Conservation (phyloP, 306 rosid genomes). For the Quillaja saponaria region DNA sequence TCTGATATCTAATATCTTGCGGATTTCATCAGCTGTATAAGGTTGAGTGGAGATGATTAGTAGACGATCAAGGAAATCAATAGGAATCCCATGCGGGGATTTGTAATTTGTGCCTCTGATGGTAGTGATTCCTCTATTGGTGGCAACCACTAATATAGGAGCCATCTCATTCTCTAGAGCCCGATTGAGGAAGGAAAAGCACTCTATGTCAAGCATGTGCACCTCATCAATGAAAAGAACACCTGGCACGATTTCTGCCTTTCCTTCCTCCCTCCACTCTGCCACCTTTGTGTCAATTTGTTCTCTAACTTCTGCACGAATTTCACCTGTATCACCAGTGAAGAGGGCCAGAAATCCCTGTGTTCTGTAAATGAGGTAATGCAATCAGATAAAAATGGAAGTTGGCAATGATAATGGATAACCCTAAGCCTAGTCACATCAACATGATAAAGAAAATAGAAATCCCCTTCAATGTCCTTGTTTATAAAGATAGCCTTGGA, state of each 20-base stretch:
- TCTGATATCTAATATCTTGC: constrained; percentile 81
- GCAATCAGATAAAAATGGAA: no score
- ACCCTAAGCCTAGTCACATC: no score
- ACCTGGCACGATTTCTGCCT: constrained; percentile 96
- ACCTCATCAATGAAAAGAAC: constrained; percentile 97
- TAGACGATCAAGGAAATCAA: constrained; percentile 87
- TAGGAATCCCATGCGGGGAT: constrained; percentile 95
- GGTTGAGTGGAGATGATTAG: constrained; percentile 93
- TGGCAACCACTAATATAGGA: constrained; percentile 92
- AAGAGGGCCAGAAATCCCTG: constrained; percentile 97
- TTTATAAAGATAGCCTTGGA: no score
- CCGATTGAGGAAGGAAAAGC: constrained; percentile 91
- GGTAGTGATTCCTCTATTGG: constrained; percentile 91
- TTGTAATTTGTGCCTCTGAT: constrained; percentile 93
- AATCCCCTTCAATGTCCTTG: no score
- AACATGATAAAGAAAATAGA: no score
- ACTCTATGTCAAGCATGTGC: constrained; percentile 96
- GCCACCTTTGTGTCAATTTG: constrained; percentile 99
- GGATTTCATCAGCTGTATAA: constrained; percentile 76
- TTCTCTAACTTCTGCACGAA: constrained; percentile 96
- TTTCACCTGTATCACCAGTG: constrained; percentile 98
- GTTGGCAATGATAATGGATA: no score
- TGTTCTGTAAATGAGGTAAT: constrained; percentile 47
- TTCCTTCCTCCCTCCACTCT: constrained; percentile 98
- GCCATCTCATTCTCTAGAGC: constrained; percentile 98